Evolutionary conservation across 495 filamentous ascomycete species (phyloP).

Genomic region (Aspergillus panamensis): DNA sequence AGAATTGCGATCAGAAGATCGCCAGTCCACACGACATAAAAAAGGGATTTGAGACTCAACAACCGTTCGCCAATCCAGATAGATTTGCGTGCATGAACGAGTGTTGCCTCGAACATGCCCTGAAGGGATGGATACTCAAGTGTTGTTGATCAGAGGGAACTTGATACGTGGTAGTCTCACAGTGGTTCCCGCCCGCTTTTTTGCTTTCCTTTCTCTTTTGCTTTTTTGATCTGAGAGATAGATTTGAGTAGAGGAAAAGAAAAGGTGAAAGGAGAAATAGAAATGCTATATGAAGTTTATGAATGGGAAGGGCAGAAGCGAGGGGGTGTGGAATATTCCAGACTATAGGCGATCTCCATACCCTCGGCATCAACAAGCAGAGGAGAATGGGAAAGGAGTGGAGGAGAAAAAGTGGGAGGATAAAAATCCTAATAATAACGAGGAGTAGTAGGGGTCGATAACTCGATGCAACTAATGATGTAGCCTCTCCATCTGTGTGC

Average conservation of each 20-base stretch:
- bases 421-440: not conserved
- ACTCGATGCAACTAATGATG: conserved; percentile 4
- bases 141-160: conserved; percentile 11
- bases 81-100: conserved; percentile 21
- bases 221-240: not conserved
- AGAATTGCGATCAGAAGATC: not conserved
- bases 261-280: not conserved
- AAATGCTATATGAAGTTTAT: not conserved
- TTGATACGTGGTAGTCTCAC: not conserved
- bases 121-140: not conserved
- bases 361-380: not conserved
- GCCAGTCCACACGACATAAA: not conserved
- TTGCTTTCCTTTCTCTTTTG: not conserved
- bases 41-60: not conserved
- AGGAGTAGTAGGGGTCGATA: not conserved
- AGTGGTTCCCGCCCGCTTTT: not conserved
- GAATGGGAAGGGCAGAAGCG: not conserved
- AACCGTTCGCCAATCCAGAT: conserved; percentile 9
- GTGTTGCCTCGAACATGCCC: conserved; percentile 18
- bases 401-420: not conserved
- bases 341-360: not conserved
- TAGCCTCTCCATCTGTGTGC: not conserved
- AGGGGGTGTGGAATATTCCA: conserved; percentile 5
- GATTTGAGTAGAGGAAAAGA: not conserved
- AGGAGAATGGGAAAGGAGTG: not conserved